Evolutionary conservation across 1,284 basidiomycete genomes (phyloP), one percentile per base, ranked within the genome.

Genomic region (Leccinum brunneo-olivaceum): DNA sequence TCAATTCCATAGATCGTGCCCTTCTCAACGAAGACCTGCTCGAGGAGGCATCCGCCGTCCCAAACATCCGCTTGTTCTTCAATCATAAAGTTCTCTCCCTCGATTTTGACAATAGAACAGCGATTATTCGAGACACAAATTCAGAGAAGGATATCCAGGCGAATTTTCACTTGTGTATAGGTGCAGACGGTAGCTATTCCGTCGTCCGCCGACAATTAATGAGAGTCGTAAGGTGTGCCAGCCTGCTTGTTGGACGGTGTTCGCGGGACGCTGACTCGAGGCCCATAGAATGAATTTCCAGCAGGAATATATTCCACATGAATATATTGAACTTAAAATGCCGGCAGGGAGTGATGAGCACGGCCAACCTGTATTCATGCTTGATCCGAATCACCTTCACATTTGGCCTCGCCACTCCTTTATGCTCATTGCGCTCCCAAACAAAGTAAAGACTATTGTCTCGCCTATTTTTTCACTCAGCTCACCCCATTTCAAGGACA

Each of bases 371-470:
- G 72, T 67, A 21, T 98, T 89, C 70, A 72, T 81, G 40, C 81
- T 98, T 65, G 91, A 96, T 73, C 87, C 90, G 52, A 85, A 90
- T 67, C 90, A 98, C 67, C 81, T 98, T 52, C 96, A 98, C 71
- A 98, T 98, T 61, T 98, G 95, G 95, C 96, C 95, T 47, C 83
- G 93, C 60, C 90, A 94, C 66, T 88, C 90, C 40, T 98, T 97
- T 73, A 98, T 98, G 95, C 79, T 98, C 57, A 97, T 98, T 59
- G 96, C 92, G 15, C 81, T 98, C 41, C 92, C 95, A 51, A 98
- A 97, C 73, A 84, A 90, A 75, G 92, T 93, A 67, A 62, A 62
- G 49, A 52, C 47, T 57, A 43, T 54, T 50, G 34, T 53, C 49
- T 45, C 42, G 42, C 50, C 45, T 8, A 25, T 55, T 46, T 58